Percentiles rank a stretch among this genome's conserved stretches.
phyloP scores from a whole-genome alignment of 129 eudicot species.

The Kitagawia praeruptora region DNA sequence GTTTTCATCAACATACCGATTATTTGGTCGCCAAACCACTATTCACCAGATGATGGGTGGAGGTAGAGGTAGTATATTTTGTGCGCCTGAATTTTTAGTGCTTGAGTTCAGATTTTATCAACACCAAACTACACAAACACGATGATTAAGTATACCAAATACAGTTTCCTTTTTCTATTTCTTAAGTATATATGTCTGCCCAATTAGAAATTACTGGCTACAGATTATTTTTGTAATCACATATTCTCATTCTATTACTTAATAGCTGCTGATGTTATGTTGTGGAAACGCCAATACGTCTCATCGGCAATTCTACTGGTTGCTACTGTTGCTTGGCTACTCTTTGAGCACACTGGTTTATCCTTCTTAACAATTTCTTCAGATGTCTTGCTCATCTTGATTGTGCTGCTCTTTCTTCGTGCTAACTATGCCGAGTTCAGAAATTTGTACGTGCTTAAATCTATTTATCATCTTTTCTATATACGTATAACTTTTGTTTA shows the following conservation, averaged over 20 bases:
- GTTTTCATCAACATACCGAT: slow-evolving; percentile 48
- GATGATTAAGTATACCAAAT: too few species aligned
- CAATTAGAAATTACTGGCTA: not conserved
- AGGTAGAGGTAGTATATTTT: slow-evolving; percentile 65
- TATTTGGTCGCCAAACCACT: slow-evolving; percentile 50
- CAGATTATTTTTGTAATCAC: not conserved
- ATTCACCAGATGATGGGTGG: slow-evolving; percentile 94
- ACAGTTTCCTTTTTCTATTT: too few species aligned
- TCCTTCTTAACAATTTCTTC: slow-evolving; percentile 71
- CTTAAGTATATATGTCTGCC: not conserved
- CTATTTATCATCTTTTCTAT: not conserved
- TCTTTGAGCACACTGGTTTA: slow-evolving; percentile 75
- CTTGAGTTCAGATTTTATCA: too few species aligned
- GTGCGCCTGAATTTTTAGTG: too few species aligned
- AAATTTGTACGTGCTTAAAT: slow-evolving; percentile 36
- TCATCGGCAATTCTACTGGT: slow-evolving; percentile 63
- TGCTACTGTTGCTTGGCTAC: slow-evolving; percentile 80
- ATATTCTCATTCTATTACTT: slow-evolving; percentile 9
- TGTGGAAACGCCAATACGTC: slow-evolving; percentile 58
- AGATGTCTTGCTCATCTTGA: slow-evolving; percentile 66
- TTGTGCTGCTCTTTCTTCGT: slow-evolving; percentile 64
- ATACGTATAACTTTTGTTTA: not conserved
- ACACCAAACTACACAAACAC: too few species aligned
- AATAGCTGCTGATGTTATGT: slow-evolving; percentile 77
- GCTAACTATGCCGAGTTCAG: slow-evolving; percentile 62